Evolutionary conservation across 306 rosid species (phyloP).

Genomic region (Prosopis cineraria): DNA sequence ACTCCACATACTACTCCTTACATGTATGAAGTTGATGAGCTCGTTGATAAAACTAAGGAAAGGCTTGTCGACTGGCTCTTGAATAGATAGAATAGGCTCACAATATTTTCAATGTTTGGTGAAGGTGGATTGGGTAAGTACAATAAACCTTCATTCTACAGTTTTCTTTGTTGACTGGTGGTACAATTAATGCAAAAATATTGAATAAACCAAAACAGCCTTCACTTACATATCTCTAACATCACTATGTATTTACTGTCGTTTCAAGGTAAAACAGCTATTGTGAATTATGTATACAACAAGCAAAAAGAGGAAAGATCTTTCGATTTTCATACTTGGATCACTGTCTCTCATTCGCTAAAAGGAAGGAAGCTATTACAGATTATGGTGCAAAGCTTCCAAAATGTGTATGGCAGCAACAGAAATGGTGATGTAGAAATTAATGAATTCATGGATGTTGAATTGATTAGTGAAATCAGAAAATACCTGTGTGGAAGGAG

Average conservation of each 20-base stretch:
- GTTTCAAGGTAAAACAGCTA: constrained; percentile 19
- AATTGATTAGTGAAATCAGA: neutral
- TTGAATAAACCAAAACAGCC: too few species aligned
- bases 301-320: neutral
- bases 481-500: neutral
- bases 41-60: neutral
- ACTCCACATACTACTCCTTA: neutral
- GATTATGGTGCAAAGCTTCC: neutral
- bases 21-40: neutral
- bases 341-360: neutral
- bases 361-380: neutral
- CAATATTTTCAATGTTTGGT: neutral
- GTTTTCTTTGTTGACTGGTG: too few species aligned
- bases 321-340: constrained; percentile 5
- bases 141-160: too few species aligned
- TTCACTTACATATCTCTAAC: too few species aligned
- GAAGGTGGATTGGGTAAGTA: neutral
- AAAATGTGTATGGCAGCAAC: neutral
- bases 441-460: neutral
- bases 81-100: neutral
- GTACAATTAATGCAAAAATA: too few species aligned
- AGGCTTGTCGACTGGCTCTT: neutral
- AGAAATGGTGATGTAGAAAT: neutral
- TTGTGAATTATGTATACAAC: neutral
- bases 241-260: neutral